Evolutionary conservation across 495 filamentous ascomycete species (phyloP), one percentile per base, ranked within the genome.

Genomic region (Neurospora sp.): DNA sequence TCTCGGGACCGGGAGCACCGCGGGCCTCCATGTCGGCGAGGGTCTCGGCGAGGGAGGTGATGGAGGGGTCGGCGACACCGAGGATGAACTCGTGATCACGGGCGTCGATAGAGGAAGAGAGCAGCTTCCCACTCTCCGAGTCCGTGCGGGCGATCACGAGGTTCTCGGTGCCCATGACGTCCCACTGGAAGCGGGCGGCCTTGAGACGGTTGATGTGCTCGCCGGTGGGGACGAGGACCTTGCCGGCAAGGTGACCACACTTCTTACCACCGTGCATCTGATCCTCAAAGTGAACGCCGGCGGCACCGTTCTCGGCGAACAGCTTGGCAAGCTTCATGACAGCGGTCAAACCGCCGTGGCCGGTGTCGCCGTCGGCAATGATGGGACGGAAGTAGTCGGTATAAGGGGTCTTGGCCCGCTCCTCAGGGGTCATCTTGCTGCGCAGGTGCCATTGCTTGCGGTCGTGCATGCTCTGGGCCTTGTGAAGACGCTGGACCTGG

Each of bases 221-320:
- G 75, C 93, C 91, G 46, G 96, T 89, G 0, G 96, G 96, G 0
- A 99, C 96, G 14, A 99, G 85, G 1, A 99, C 96, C 82, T 99
- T 99, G 74, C 96, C 96, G 2, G 96, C 95, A 73, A 99, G 86
- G 84, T 99, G 96, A 20, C 96, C 96, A 79, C 96, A 99, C 83
- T 98, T 99, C 87, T 99, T 99, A 46, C 96, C 96, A 35, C 96
- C 96, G 79, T 99, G 96, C 71, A 98, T 86, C 79, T 99, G 96
- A 78, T 99, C 96, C 81, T 99, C 96, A 77, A 99, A 96, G 80
- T 99, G 96, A 2, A 99, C 96, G 10, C 92, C 96, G 3, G 96
- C 96, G 0, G 96, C 96, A 54, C 96, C 96, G 76, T 97, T 96
- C 82, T 99, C 96, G n/a, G 96, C 96, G 77, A 99, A 99, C 14